Evolutionary conservation across 2,329 filamentous ascomycete species (phyloP).

Genomic region (Aspergillus versicolor): DNA sequence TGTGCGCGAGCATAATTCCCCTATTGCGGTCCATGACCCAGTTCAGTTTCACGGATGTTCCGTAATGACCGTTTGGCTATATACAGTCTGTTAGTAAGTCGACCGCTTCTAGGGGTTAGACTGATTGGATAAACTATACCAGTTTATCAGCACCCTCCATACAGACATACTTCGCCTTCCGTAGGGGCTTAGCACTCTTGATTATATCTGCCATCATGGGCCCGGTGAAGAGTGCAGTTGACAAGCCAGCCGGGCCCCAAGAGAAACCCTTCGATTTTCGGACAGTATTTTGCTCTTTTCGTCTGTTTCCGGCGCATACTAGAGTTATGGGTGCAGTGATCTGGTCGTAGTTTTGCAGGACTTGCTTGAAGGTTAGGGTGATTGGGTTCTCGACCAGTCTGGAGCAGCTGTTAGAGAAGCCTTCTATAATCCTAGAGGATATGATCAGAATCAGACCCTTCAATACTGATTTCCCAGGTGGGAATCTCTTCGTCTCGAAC

Average conservation of each 20-base stretch:
- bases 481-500: constrained; percentile 71
- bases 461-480: constrained; percentile 79
- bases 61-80: constrained; percentile 81
- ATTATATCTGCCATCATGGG: constrained; percentile 73
- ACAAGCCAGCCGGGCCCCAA: constrained; percentile 85
- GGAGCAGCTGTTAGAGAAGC: constrained; percentile 8
- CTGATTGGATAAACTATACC: constrained; percentile 33
- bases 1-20: constrained; percentile 83
- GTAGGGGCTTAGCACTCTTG: constrained; percentile 63
- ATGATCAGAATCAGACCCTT: constrained; percentile 53
- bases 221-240: constrained; percentile 85
- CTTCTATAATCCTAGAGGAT: background rate
- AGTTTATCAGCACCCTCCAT: constrained; percentile 88
- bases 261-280: constrained; percentile 92
- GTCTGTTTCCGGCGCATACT: constrained; percentile 86
- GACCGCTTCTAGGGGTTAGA: background rate
- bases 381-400: constrained; percentile 76
- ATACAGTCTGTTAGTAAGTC: constrained; percentile 10
- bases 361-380: constrained; percentile 67
- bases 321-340: constrained; percentile 83
- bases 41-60: constrained; percentile 81
- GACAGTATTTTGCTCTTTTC: constrained; percentile 90
- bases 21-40: constrained; percentile 82
- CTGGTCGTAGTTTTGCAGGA: constrained; percentile 74
- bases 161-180: constrained; percentile 76